phyloP scores from a whole-genome alignment of 345 rosid genomes.

The Sisymbrium irio region DNA sequence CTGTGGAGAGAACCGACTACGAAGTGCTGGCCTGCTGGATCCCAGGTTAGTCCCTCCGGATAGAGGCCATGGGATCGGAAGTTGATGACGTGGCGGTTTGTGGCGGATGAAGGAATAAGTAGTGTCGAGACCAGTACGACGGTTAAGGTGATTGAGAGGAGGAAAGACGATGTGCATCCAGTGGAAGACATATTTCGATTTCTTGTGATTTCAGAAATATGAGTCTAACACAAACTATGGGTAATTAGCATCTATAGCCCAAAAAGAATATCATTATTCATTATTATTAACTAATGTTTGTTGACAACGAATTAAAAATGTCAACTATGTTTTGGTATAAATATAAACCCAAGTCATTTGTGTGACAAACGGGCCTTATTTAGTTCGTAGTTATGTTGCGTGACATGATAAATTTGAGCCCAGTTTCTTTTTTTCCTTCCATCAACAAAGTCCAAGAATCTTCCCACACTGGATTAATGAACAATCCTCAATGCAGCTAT shows the following conservation, averaged over 20 bases:
- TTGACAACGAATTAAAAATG: too few species aligned
- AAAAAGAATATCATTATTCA: too few species aligned
- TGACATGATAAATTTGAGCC: too few species aligned
- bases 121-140: neutral
- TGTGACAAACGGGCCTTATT: too few species aligned
- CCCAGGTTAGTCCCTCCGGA: constrained; percentile 76
- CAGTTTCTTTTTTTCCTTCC: neutral
- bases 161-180: neutral
- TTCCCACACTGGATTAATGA: too few species aligned
- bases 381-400: too few species aligned
- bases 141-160: constrained; percentile 13
- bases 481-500: too few species aligned
- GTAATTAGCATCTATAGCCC: too few species aligned
- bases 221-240: too few species aligned
- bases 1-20: constrained; percentile 66
- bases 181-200: constrained; percentile 27
- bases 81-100: constrained; percentile 49
- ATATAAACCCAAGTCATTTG: too few species aligned
- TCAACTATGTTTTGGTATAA: too few species aligned
- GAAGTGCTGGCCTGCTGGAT: constrained; percentile 71
- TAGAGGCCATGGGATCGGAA: constrained; percentile 70
- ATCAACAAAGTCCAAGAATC: neutral
- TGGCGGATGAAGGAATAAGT: constrained; percentile 30
- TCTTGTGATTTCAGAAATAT: neutral
- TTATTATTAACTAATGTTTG: too few species aligned